These are phyloP conservation scores for Colletotrichum higginsianum DNA, from an alignment of 2,329 filamentous ascomycete species.

Conservation along the genomic window DNA sequence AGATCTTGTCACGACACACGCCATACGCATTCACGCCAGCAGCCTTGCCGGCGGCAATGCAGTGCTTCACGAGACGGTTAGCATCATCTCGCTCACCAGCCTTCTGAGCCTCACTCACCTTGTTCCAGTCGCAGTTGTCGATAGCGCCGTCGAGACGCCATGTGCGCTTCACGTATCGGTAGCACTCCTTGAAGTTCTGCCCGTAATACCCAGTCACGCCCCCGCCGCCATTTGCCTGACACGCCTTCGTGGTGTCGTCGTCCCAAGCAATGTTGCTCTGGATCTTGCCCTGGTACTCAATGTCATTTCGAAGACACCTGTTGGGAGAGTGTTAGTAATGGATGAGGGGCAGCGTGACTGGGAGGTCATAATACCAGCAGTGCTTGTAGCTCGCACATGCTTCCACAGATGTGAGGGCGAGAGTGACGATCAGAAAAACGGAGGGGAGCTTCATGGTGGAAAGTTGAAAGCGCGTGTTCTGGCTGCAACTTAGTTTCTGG, in stretches of 20 bases:
- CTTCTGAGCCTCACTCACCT: background rate
- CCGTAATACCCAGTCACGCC: background rate
- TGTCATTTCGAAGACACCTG: slow-evolving; percentile 1
- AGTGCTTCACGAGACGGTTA: background rate
- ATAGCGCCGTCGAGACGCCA: background rate
- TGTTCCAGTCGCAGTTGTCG: slow-evolving; percentile 3
- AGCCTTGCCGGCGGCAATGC: background rate
- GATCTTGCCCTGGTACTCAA: background rate
- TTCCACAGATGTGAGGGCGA: slow-evolving; percentile 4
- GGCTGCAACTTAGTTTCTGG: too few species aligned
- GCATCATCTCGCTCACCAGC: background rate
- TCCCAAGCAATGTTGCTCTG: slow-evolving; percentile 8
- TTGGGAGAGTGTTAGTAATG: background rate
- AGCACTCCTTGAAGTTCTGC: slow-evolving; percentile 20
- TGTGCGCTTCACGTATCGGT: slow-evolving; percentile 2
- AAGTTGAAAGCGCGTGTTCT: background rate
- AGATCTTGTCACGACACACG: slow-evolving; percentile 10
- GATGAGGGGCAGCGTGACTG: background rate
- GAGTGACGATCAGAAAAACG: background rate
- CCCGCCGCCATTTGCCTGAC: slow-evolving; percentile 1
- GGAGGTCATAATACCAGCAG: background rate
- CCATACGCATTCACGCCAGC: background rate
- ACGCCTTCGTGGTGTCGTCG: slow-evolving; percentile 2
- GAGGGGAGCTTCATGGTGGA: slow-evolving; percentile 5
- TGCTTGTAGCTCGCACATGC: slow-evolving; percentile 7